phyloP scores from a whole-genome alignment of 768 basidiomycete genomes.

The Mycena pura region DNA sequence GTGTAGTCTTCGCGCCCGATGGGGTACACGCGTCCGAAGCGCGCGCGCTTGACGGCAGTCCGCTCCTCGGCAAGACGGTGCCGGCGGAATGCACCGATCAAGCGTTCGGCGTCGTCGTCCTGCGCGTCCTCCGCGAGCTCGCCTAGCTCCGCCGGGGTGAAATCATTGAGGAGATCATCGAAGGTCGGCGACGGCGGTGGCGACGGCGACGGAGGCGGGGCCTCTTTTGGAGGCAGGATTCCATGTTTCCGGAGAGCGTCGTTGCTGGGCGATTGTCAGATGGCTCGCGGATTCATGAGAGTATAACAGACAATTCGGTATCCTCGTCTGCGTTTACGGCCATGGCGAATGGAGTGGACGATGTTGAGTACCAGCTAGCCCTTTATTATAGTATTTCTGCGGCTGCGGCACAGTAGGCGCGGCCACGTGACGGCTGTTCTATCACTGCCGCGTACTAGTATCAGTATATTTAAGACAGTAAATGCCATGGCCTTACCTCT shows the following conservation, averaged over 20 bases:
- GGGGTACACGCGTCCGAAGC: slow-evolving; percentile 86
- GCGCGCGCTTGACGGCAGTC: slow-evolving; percentile 60
- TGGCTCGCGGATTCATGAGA: neutral
- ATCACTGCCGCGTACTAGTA: too few relatives aligned
- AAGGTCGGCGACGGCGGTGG: slow-evolving; percentile 80
- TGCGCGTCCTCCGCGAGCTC: slow-evolving; percentile 75
- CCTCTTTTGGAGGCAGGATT: slow-evolving; percentile 79
- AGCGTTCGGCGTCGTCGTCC: slow-evolving; percentile 79
- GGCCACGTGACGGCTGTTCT: too few relatives aligned
- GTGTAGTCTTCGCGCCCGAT: slow-evolving; percentile 95
- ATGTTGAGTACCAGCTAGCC: too few relatives aligned
- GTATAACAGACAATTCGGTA: slow-evolving; percentile 85
- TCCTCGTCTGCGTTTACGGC: slow-evolving; percentile 87
- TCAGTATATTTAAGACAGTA: too few relatives aligned
- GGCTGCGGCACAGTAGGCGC: too few relatives aligned
- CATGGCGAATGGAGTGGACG: too few relatives aligned
- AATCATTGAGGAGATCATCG: slow-evolving; percentile 68
- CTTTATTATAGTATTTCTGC: too few relatives aligned
- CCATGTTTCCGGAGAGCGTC: slow-evolving; percentile 93
- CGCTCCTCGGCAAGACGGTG: slow-evolving; percentile 71
- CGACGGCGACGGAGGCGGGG: slow-evolving; percentile 77
- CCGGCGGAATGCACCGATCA: slow-evolving; percentile 69
- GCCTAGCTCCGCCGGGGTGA: slow-evolving; percentile 65
- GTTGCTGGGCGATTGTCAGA: slow-evolving; percentile 64
- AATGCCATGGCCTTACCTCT: too few relatives aligned